Evolutionary conservation across 2,329 filamentous ascomycete species (phyloP), one percentile per base, ranked within the genome.

Genomic region (Epichloe aotearoae): DNA sequence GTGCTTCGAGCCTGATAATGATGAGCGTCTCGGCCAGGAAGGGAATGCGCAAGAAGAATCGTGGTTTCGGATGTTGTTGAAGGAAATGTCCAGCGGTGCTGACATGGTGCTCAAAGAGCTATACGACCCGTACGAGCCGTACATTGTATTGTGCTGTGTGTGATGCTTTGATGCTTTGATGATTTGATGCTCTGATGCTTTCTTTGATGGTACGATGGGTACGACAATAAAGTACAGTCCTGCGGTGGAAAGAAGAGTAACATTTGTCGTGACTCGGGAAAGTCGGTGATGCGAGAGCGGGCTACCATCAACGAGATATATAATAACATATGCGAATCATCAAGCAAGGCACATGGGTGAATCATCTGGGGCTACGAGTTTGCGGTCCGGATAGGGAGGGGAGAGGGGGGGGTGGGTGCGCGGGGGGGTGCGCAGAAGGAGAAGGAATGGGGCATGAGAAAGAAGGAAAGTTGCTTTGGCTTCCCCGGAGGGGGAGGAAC

Each of bases 11-110:
- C 70, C 68, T 48, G 68, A 69, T 53, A 80, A 71, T 39, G 75
- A 77, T 15, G 71, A 68, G 41, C 77, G 70, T 52, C 76, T 72
- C 26, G 77, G 76, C 77, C 77, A 81, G 23, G 75, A 79, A 30
- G 77, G 77, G 56, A 73, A 80, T 26, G 77, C 77, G 65, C 77
- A 80, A 38, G 65, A 65, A 30, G 67, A 62, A 57, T 73, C 71
- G 56, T 68, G 64, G 41, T 63, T 62, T 54, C 63, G 64, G 56
- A 70, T 66, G 56, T 66, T 67, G 60, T 64, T 67, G 56, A 62
- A 61, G 19, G 67, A 61, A 55, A 76, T 74, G 55, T 74, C 71
- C 65, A 76, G 70, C 59, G 74, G 69, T 40, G 66, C 61, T 1
- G 71, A 64, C 48, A 62, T 57, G 55, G 66, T 61, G 64, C 68